Percentiles rank a stretch among this genome's conserved stretches.
Evolutionary conservation across 345 rosid species (phyloP).

Genomic region (Lepidium aucheri): DNA sequence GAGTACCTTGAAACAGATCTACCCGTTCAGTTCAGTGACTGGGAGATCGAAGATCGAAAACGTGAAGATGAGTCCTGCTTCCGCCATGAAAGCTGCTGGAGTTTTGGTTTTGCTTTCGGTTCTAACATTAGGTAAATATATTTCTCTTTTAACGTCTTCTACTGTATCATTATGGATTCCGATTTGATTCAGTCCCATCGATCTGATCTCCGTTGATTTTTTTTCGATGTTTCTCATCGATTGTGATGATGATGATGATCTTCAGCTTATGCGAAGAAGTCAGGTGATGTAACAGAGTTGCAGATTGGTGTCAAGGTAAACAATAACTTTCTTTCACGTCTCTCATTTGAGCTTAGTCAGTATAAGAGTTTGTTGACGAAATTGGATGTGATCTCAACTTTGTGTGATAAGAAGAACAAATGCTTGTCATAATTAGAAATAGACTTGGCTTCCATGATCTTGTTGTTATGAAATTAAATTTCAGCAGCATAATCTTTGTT

Average conservation of each 20-base stretch:
- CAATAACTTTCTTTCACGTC: neutral
- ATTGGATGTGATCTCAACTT: neutral
- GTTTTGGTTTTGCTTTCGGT: conserved; percentile 26
- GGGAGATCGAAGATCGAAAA: conserved; percentile 7
- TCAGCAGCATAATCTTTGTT: neutral
- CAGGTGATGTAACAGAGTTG: conserved; percentile 68
- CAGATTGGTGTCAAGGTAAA: conserved; percentile 93
- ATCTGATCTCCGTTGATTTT: neutral
- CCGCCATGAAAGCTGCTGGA: conserved; percentile 28
- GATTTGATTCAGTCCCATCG: neutral
- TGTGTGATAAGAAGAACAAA: neutral
- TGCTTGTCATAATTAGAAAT: neutral
- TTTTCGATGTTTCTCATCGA: neutral
- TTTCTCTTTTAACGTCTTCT: neutral
- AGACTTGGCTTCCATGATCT: neutral
- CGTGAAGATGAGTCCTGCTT: conserved; percentile 19
- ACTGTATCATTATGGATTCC: neutral
- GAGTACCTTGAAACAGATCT: neutral
- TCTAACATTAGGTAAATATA: conserved; percentile 26
- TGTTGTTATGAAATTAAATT: neutral
- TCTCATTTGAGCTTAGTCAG: neutral
- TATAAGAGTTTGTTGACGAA: neutral
- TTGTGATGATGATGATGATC: neutral
- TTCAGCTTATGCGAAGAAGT: conserved; percentile 57
- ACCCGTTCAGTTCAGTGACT: neutral